Evolutionary conservation across 2,329 filamentous ascomycete genomes (phyloP), one percentile per base, ranked within the genome.

Genomic region (Aureobasidium sp.): DNA sequence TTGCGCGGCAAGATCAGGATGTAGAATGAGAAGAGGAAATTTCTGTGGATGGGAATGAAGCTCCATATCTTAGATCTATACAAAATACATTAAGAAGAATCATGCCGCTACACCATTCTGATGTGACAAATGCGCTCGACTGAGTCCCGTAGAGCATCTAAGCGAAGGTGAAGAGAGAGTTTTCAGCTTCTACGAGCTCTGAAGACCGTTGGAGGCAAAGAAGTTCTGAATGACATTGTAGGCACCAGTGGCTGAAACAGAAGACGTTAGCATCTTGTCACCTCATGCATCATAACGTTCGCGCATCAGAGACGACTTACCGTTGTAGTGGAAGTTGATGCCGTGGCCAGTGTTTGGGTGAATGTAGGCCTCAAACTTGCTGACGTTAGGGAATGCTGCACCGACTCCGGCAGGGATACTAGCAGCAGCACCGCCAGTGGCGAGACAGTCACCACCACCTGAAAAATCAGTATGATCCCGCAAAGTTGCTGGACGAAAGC

Each of bases 321-420:
- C 50, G 20, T 63, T 68, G 56, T 68, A 71, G 62, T 74, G 72
- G 62, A 72, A 66, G 60, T 73, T 73, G 46, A 74, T 51, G 1
- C 68, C 70, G 62, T 74, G 72, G 0, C 71, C 71, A 17, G 71
- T 67, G 37, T 63, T 52, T 15, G 67, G 66, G 27, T 67, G 67
- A 15, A 72, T 63, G 55, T 68, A 71, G 12, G 67, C 50, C 43
- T 63, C 62, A 17, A 63, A 63, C 27, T 51, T 50, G 36, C 62
- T 63, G 36, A 43, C 56, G n/a, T 61, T 24, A 12, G 62, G 62
- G 41, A 63, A 63, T 27, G 55, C 56, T 20, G 26, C 61, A 8
- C 56, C 69, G 24, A 67, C 68, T 62, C 52, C 65, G 8, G 60
- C 63, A 2, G 47, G 44, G 17, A 68, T 41, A 26, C 56, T 63